phyloP scores from a whole-genome alignment of 257 asterid species.

The Solanum neorickii region DNA sequence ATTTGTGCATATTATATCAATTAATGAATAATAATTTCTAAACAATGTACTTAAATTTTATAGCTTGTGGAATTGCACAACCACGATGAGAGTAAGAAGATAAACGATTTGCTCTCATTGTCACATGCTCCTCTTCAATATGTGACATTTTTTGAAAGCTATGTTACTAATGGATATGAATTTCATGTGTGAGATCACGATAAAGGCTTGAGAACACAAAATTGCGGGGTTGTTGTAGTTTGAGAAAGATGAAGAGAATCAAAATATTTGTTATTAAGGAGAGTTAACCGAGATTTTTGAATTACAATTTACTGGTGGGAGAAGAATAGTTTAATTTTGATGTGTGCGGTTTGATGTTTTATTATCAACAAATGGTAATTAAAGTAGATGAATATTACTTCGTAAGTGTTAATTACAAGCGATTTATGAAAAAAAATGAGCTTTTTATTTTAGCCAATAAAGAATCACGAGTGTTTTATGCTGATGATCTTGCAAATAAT shows the following conservation, averaged over 20 bases:
- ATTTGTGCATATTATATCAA: no score
- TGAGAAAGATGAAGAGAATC: no score
- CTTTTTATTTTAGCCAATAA: not conserved
- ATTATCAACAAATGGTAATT: no score
- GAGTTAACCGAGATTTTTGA: not conserved
- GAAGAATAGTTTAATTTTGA: no score
- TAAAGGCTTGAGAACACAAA: not conserved
- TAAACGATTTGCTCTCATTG: not conserved
- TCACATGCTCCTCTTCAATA: not conserved
- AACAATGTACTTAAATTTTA: no score
- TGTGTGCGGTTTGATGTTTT: not conserved
- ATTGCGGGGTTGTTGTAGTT: not conserved
- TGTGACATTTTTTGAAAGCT: not conserved
- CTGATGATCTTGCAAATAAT: not conserved
- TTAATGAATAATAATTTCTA: no score
- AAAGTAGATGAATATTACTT: no score
- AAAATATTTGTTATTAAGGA: no score
- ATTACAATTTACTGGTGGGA: no score
- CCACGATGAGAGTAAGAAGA: not conserved
- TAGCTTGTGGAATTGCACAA: not conserved
- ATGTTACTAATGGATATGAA: no score
- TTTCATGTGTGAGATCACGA: not conserved
- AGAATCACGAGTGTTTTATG: not conserved
- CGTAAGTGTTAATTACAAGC: no score
- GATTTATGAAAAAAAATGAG: not conserved